A percentile compares a stretch with the other conserved stretches of the same genome.
Evolutionary conservation across 164 flowering plant species (phyloP).

Genomic region (Taxillus chinensis): DNA sequence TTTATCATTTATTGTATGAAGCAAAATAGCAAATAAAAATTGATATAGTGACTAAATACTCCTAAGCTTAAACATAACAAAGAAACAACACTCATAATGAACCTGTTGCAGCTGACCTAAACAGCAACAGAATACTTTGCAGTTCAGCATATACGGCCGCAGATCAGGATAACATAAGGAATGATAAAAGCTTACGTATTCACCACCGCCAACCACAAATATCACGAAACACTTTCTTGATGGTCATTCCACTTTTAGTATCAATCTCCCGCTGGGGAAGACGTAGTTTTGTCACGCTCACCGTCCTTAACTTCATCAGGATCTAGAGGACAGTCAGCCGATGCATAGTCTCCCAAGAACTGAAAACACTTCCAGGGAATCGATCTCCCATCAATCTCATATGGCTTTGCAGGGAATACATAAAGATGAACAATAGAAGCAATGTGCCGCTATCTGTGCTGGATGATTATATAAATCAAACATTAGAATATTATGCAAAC

Average conservation of each 20-base stretch:
- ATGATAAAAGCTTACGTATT: conserved; percentile 46
- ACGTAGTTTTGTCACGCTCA: conserved; percentile 85
- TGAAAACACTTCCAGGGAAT: conserved; percentile 52
- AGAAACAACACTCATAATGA: too few species aligned
- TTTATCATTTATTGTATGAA: too few species aligned
- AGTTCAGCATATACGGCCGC: too few species aligned
- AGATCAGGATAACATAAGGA: too few species aligned
- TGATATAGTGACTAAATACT: too few species aligned
- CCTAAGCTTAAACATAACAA: too few species aligned
- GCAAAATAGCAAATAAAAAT: too few species aligned
- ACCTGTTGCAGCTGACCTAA: too few species aligned
- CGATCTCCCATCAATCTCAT: conserved; percentile 82
- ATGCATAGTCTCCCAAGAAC: conserved; percentile 94
- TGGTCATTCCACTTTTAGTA: conserved; percentile 56
- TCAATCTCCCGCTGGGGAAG: conserved; percentile 71
- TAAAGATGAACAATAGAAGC: conserved; percentile 89
- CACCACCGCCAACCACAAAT: conserved; percentile 85
- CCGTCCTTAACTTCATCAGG: conserved; percentile 97
- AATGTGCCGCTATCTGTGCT: conserved; percentile 97
- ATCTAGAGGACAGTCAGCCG: conserved; percentile 82
- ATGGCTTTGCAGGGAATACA: conserved; percentile 91
- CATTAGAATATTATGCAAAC: too few species aligned
- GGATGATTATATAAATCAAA: conserved; percentile 38
- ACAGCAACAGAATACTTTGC: too few species aligned
- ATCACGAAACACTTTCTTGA: conserved; percentile 83